Base-by-base conservation (phyloP, 2,329 filamentous ascomycete species). In the Paecilomyces dactylethromorphus region DNA sequence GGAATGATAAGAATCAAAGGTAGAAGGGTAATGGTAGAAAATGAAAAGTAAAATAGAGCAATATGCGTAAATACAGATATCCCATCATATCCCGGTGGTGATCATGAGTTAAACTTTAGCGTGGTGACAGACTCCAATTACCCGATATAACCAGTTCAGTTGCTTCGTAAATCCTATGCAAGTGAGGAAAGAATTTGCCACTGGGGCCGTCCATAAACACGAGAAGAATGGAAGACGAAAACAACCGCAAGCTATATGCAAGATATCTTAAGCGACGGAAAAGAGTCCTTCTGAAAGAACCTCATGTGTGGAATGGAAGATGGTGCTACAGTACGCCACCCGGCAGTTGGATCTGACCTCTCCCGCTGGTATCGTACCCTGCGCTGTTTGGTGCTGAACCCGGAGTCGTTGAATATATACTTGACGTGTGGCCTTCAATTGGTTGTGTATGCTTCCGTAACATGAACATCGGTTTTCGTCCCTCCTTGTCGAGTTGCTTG, bases 381-480 rank as follows among this genome's bases (percentile, higher is more conserved):
- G 50, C 50, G 15, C 50, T 52, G 22, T 52, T 52, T 5, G 50
- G 50, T 24, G 50, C 50, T 0, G 50, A 52, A 29, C 50, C 50
- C 13, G 35, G 13, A 26, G 22, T 29, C 2, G 22, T n/a, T 10
- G 50, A 45, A 18, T 52, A 29, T 52, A 52, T 52, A 22, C 50
- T 29, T 24, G 50, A 29, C 10, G 39, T 45, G 18, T 45, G 39
- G 15, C 22, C 53, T 10, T 81, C 79, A 33, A 75, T 69, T 3
- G 79, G 75, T 57, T 83, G 82, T n/a, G 84, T 82, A 65, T 87
- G 82, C 65, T 83, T 83, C 57, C 94, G 81, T 58, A 99, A 79
- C 94, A 99, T 99, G 71, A 99, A 99, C 94, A 97, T 97, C 22
- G 94, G 94, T 73, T 97, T 99, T 77, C 95, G 89, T 53, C 94